Evolutionary conservation across 257 asterid species (phyloP).

Genomic region (Solanum boliviense): DNA sequence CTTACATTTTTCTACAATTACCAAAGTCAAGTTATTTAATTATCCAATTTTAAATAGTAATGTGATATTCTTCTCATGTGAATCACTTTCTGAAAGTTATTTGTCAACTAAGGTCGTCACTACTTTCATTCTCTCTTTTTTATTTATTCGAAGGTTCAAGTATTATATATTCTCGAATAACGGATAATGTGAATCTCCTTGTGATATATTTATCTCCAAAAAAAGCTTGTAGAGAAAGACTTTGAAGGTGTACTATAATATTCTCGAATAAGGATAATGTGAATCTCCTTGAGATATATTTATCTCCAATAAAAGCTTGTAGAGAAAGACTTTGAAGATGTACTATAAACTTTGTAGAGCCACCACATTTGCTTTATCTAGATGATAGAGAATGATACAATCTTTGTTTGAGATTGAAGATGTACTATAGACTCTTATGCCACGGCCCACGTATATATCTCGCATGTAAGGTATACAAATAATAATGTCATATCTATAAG

Average conservation of each 20-base stretch:
- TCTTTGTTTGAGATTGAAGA: not conserved
- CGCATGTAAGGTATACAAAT: not conserved
- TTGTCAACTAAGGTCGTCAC: not conserved
- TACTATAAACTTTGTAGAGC: no score
- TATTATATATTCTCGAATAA: not conserved
- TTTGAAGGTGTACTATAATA: no score
- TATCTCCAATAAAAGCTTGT: no score
- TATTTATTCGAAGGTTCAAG: not conserved
- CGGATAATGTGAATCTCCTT: not conserved
- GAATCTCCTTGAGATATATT: no score
- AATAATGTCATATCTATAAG: not conserved
- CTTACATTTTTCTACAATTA: not conserved
- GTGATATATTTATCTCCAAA: not conserved
- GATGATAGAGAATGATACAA: no score
- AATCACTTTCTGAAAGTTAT: not conserved
- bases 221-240: no score
- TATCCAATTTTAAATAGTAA: not conserved
- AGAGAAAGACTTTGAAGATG: no score
- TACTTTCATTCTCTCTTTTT: not conserved
- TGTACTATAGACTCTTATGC: not conserved
- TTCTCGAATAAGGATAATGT: no score
- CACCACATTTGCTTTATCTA: no score
- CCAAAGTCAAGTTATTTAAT: not conserved
- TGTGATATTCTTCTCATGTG: not conserved
- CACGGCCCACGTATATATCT: not conserved